Percentiles rank a stretch among this genome's conserved stretches.
Evolutionary conservation across 1,284 basidiomycete genomes (phyloP).

Genomic region (Ganoderma leucocontextum): DNA sequence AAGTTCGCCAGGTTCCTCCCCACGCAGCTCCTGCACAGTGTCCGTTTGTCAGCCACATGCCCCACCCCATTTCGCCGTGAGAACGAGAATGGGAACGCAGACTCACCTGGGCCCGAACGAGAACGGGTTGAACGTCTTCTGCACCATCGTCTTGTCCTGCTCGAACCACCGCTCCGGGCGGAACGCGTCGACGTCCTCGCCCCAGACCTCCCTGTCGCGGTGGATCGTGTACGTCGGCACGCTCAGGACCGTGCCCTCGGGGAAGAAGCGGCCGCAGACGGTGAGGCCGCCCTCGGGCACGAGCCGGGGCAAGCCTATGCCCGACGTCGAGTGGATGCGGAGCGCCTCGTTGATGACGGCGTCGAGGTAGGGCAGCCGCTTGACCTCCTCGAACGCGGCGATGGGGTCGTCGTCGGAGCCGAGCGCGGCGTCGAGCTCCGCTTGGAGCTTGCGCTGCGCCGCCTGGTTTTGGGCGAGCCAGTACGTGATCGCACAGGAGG

Average conservation of each 20-base stretch:
- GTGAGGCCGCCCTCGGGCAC: slow-evolving; percentile 75
- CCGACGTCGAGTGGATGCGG: slow-evolving; percentile 82
- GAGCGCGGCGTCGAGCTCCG: slow-evolving; percentile 83
- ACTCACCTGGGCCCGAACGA: slow-evolving; percentile 70
- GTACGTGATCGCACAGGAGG: slow-evolving; percentile 87
- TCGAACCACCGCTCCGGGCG: slow-evolving; percentile 87
- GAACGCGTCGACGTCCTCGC: slow-evolving; percentile 79
- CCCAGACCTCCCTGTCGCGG: slow-evolving; percentile 76
- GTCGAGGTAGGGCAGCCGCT: slow-evolving; percentile 77
- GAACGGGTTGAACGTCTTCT: slow-evolving; percentile 82
- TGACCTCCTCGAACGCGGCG: slow-evolving; percentile 67
- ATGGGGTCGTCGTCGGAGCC: slow-evolving; percentile 62
- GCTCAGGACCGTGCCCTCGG: slow-evolving; percentile 74
- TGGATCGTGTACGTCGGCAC: slow-evolving; percentile 85
- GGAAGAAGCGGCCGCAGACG: slow-evolving; percentile 68
- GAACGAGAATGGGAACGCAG: not conserved
- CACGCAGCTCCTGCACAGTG: slow-evolving; percentile 65
- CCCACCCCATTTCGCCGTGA: not conserved
- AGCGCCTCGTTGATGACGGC: slow-evolving; percentile 87
- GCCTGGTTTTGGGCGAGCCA: slow-evolving; percentile 76
- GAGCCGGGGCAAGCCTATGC: slow-evolving; percentile 84
- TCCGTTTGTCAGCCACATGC: not conserved
- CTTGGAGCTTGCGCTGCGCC: slow-evolving; percentile 76
- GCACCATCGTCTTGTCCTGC: slow-evolving; percentile 61
- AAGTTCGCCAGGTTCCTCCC: slow-evolving; percentile 80